A percentile compares a stretch with the other conserved stretches of the same genome.
These are phyloP conservation scores for Pseudogymnoascus verrucosus DNA, from an alignment of 2,329 filamentous ascomycete species.

Conservation along the genomic window DNA sequence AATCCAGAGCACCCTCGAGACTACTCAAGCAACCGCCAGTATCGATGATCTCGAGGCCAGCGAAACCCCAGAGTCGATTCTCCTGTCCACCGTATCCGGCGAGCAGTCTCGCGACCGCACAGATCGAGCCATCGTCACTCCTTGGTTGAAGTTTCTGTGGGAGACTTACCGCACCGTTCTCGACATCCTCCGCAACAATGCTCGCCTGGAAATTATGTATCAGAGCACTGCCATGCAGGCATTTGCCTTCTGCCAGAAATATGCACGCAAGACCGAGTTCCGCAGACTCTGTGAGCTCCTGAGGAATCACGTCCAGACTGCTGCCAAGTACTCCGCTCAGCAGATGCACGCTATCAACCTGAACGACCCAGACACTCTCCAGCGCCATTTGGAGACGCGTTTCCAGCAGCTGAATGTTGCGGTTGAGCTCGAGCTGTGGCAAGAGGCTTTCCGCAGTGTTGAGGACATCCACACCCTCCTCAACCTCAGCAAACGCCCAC, in stretches of 20 bases:
- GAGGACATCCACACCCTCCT: constrained; percentile 98
- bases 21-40: constrained; percentile 61
- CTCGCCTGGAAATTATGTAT: constrained; percentile 93
- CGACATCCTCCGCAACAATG: constrained; percentile 98
- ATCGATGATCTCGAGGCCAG: constrained; percentile 94
- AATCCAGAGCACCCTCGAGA: constrained; percentile 80
- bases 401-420: constrained; percentile 98
- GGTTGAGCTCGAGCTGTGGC: constrained; percentile 96
- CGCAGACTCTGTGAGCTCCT: constrained; percentile 95
- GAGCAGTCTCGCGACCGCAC: constrained; percentile 97
- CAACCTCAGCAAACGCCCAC: constrained; percentile 92
- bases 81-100: constrained; percentile 93
- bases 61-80: constrained; percentile 96
- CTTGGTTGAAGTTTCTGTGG: constrained; percentile 99
- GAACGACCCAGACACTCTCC: constrained; percentile 92
- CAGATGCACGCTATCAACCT: constrained; percentile 99
- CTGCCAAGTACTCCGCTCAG: constrained; percentile 86
- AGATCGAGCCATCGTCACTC: constrained; percentile 94
- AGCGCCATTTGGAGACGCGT: constrained; percentile 93
- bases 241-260: constrained; percentile 98
- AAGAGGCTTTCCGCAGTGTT: constrained; percentile 98
- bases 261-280: constrained; percentile 98
- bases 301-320: constrained; percentile 97
- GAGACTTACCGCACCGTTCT: constrained; percentile 98
- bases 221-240: constrained; percentile 97